phyloP scores from a whole-genome alignment of 139 green algal species.

The Tetraselmis chui region DNA sequence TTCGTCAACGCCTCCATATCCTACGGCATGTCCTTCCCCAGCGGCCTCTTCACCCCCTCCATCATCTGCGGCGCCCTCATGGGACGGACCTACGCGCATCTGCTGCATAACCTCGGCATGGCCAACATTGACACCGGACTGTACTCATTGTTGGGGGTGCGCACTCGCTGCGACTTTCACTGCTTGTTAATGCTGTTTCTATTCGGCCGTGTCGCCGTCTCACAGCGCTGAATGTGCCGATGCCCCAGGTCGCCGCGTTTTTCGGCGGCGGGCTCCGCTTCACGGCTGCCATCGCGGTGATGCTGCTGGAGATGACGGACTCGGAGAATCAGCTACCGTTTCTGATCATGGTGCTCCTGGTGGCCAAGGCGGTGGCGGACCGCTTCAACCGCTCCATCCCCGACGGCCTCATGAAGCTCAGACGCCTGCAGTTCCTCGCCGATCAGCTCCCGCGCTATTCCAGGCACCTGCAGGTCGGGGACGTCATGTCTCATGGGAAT shows the following conservation, averaged over 20 bases:
- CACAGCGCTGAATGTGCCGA: not conserved
- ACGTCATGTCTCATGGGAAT: not conserved
- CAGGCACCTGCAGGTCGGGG: not conserved
- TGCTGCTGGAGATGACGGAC: not conserved
- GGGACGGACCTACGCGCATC: not conserved
- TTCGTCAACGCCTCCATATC: not conserved
- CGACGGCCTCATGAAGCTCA: not conserved
- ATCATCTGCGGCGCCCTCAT: not conserved
- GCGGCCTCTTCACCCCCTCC: not conserved
- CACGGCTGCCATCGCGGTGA: not conserved
- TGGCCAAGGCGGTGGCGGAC: not conserved
- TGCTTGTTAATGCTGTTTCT: not conserved
- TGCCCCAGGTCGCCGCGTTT: not conserved
- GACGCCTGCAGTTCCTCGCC: not conserved
- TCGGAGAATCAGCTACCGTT: not conserved
- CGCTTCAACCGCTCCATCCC: not conserved
- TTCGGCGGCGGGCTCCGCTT: not conserved
- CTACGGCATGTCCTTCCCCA: not conserved
- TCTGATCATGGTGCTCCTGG: not conserved
- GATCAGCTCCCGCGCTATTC: not conserved
- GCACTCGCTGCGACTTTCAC: too few relatives aligned
- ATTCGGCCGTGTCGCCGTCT: not conserved
- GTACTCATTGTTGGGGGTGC: not conserved
- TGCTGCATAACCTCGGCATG: not conserved
- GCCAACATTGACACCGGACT: not conserved